A percentile compares a stretch with the other conserved stretches of the same genome.
Evolutionary conservation across 257 asterid species (phyloP).

Genomic region (Lantana camara): DNA sequence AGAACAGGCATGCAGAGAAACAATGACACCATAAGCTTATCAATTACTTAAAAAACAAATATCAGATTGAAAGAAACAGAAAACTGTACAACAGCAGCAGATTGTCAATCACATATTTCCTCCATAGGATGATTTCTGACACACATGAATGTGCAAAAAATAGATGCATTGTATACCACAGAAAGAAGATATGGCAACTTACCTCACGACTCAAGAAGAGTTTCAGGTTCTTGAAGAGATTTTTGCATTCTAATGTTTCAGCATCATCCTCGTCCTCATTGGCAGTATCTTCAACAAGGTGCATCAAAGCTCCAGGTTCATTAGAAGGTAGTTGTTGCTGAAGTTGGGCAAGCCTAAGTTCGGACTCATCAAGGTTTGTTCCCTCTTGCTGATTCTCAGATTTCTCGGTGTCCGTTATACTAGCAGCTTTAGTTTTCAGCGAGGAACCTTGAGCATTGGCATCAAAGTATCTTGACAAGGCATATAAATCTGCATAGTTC

Average conservation of each 20-base stretch:
- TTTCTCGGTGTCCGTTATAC: conserved; percentile 43
- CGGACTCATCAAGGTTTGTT: conserved; percentile 57
- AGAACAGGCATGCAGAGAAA: neutral
- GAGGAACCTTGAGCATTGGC: conserved; percentile 53
- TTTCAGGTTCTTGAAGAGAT: conserved; percentile 67
- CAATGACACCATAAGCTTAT: neutral
- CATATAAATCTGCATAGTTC: conserved; percentile 83
- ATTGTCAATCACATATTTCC: neutral
- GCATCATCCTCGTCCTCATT: conserved; percentile 70
- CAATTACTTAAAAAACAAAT: neutral
- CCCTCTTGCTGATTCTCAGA: conserved; percentile 37
- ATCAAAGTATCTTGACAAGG: conserved; percentile 81
- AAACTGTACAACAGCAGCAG: neutral
- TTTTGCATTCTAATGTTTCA: conserved; percentile 72
- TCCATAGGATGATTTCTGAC: neutral
- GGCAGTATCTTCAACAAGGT: conserved; percentile 64
- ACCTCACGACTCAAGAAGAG: conserved; percentile 97
- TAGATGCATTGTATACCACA: neutral
- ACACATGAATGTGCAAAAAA: neutral
- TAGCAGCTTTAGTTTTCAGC: conserved; percentile 34
- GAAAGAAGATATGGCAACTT: conserved; percentile 20
- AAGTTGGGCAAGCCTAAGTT: conserved; percentile 90
- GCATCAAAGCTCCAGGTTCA: conserved; percentile 90
- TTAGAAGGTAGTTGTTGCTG: conserved; percentile 87
- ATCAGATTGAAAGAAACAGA: neutral